These are phyloP conservation scores for Dysphania ambrosioides DNA, from an alignment of 148 eudicot genomes.

Conservation along the genomic window DNA sequence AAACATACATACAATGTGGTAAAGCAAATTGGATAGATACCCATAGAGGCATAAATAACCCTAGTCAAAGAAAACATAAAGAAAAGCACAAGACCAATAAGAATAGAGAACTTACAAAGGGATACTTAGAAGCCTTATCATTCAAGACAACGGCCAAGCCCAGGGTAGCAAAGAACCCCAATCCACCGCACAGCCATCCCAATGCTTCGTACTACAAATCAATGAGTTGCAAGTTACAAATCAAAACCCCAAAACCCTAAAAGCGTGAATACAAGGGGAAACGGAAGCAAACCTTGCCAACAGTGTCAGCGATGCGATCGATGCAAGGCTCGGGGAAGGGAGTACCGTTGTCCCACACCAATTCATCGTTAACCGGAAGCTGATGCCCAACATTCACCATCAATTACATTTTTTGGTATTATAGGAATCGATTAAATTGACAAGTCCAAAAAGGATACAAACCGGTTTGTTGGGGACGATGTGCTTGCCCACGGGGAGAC, in stretches of 20 bases:
- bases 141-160: conserved; percentile 78
- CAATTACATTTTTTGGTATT: too few species aligned
- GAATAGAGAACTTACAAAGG: conserved; percentile 75
- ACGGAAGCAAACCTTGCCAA: conserved; percentile 56
- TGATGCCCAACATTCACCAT: too few species aligned
- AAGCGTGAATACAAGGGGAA: too few species aligned
- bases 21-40: too few species aligned
- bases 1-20: too few species aligned
- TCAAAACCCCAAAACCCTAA: too few species aligned
- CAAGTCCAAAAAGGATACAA: background rate
- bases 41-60: too few species aligned
- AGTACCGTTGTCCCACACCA: conserved; percentile 87
- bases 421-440: too few species aligned
- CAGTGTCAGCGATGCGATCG: conserved; percentile 90
- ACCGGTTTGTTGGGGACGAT: conserved; percentile 80
- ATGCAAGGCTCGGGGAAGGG: conserved; percentile 87
- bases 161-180: conserved; percentile 62
- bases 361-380: conserved; percentile 79
- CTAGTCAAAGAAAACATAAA: too few species aligned
- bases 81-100: too few species aligned
- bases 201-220: conserved; percentile 77
- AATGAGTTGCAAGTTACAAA: conserved; percentile 2
- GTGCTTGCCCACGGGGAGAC: conserved; percentile 89
- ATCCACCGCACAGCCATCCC: conserved; percentile 90
- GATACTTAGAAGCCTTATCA: conserved; percentile 76